Conservation (phyloP, 2,329 filamentous ascomycete species). For the Botryotinia narcissicola region DNA sequence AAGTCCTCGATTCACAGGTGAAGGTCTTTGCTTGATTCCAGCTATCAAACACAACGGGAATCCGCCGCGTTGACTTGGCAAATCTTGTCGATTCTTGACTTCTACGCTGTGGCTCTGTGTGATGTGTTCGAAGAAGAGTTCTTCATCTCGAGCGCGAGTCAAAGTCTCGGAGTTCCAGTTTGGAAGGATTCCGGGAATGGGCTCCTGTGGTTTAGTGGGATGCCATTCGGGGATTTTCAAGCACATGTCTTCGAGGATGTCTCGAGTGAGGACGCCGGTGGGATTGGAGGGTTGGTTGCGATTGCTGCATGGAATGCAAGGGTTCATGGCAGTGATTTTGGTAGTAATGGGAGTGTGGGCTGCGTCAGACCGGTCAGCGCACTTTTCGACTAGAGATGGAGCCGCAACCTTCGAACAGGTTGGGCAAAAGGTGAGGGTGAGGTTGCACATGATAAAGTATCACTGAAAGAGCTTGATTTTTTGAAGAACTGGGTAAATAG, state of each 20-base stretch:
- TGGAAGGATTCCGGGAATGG: neutral
- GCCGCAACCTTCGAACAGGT: neutral
- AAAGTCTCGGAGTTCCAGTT: neutral
- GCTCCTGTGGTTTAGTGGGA: neutral
- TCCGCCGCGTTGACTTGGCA: neutral
- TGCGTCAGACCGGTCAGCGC: neutral
- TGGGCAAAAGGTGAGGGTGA: neutral
- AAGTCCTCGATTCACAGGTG: neutral
- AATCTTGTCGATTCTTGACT: neutral
- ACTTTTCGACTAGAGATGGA: neutral
- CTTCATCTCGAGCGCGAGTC: neutral
- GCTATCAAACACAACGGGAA: neutral
- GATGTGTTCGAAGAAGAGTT: slow-evolving; percentile 3
- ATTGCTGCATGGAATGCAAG: neutral
- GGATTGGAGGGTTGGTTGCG: neutral
- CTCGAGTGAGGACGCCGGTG: neutral
- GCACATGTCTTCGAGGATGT: neutral
- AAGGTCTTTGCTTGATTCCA: neutral
- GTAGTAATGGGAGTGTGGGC: neutral
- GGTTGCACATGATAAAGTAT: neutral
- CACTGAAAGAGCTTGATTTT: neutral
- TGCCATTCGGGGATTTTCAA: neutral
- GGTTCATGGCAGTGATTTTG: neutral
- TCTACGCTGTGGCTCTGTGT: neutral
- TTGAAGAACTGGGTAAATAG: too few relatives aligned